Evolutionary conservation across 495 filamentous ascomycete genomes (phyloP).

Genomic region (Penicillium nucicola): DNA sequence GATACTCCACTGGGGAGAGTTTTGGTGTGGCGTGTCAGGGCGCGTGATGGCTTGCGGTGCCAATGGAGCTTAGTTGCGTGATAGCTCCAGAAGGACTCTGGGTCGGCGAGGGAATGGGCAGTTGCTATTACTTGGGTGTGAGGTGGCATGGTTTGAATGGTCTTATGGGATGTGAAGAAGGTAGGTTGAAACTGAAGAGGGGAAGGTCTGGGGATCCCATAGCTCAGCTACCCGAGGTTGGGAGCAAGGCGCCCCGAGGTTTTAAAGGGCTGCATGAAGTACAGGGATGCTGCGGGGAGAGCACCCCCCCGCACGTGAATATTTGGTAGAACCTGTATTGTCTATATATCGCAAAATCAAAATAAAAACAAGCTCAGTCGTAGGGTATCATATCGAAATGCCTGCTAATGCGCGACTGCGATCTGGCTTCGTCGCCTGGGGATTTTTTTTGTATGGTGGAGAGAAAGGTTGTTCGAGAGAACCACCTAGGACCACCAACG

Average conservation of each 20-base stretch:
- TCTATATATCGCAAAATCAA: constrained; percentile 18
- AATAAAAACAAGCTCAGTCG: constrained; percentile 37
- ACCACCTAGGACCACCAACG: constrained; percentile 18
- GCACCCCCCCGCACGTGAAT: constrained; percentile 2
- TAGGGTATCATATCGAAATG: constrained; percentile 53
- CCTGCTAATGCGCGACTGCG: constrained; percentile 48
- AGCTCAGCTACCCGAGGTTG: constrained; percentile 4
- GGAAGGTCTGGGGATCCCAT: no score
- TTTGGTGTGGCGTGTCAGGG: constrained; percentile 43
- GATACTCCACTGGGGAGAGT: constrained; percentile 43
- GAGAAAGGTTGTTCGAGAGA: no score
- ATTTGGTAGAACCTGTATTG: constrained; percentile 10
- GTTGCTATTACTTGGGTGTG: constrained; percentile 41
- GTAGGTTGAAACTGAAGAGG: background rate
- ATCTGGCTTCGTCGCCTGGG: constrained; percentile 29
- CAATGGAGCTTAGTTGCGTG: constrained; percentile 76
- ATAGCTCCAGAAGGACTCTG: constrained; percentile 71
- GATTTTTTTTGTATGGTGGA: constrained; percentile 12
- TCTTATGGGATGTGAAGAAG: background rate
- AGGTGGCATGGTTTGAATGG: constrained; percentile 7
- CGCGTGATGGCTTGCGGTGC: constrained; percentile 63
- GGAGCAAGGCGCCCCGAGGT: no score
- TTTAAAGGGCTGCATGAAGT: background rate
- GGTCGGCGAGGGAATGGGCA: constrained; percentile 42
- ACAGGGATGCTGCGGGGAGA: no score